Evolutionary conservation across 129 eudicot species (phyloP).

Genomic region (Pulicaria dysenterica): DNA sequence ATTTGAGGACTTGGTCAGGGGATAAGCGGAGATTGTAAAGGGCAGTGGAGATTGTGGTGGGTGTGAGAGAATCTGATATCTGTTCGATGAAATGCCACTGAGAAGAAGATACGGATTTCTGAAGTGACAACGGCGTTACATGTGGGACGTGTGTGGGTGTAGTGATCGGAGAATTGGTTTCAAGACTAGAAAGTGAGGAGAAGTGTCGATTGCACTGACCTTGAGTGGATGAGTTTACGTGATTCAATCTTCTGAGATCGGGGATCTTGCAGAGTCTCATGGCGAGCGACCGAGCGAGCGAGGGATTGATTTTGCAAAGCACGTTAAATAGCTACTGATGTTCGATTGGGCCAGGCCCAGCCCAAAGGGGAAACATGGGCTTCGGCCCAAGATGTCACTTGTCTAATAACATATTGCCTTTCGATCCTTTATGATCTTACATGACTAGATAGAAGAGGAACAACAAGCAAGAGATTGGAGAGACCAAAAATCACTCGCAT

Average conservation of each 20-base stretch:
- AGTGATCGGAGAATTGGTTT: slow-evolving; percentile 8
- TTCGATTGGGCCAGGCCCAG: no score
- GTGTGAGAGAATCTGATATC: slow-evolving; percentile 43
- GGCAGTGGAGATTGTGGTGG: slow-evolving; percentile 48
- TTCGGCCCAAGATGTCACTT: no score
- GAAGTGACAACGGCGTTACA: slow-evolving; percentile 32
- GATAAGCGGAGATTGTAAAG: slow-evolving; percentile 47
- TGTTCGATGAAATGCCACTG: slow-evolving; percentile 81
- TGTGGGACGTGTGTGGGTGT: slow-evolving; percentile 16
- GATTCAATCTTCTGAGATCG: slow-evolving; percentile 8
- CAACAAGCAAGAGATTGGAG: no score
- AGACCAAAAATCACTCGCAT: no score
- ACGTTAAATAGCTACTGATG: neutral
- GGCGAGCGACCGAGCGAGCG: neutral
- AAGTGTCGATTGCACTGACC: slow-evolving; percentile 22
- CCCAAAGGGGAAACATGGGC: no score
- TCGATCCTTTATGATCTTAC: no score
- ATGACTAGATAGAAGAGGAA: no score
- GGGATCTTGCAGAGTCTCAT: slow-evolving; percentile 20
- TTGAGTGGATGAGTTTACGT: slow-evolving; percentile 26
- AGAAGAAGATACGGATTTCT: slow-evolving; percentile 36
- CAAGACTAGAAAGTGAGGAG: slow-evolving; percentile 29
- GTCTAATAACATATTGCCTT: no score
- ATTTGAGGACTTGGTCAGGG: slow-evolving; percentile 46
- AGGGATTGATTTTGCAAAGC: neutral